Evolutionary conservation across 2,329 filamentous ascomycete species (phyloP).

Genomic region (Escovopsis weberi): DNA sequence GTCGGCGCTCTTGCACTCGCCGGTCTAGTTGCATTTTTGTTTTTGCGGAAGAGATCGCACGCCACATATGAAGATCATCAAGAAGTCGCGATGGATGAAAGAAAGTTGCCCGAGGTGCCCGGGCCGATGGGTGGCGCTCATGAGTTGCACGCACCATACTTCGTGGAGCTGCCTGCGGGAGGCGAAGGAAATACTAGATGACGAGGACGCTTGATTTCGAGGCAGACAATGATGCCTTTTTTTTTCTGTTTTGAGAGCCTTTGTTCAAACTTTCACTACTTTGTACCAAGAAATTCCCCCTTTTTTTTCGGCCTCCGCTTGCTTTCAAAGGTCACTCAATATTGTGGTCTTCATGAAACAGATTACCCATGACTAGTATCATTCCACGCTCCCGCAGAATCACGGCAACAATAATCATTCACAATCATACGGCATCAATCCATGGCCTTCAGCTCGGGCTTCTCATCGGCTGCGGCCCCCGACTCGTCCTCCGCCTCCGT

Average conservation of each 20-base stretch:
- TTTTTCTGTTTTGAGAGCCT: background rate
- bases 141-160: background rate
- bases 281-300: background rate
- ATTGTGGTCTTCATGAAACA: background rate
- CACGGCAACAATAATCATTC: too few relatives aligned
- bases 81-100: background rate
- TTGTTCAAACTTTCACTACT: background rate
- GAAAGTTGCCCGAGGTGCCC: background rate
- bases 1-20: constrained; percentile 5
- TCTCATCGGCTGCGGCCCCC: background rate
- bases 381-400: too few relatives aligned
- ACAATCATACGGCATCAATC: background rate
- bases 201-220: background rate
- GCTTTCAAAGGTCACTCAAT: background rate
- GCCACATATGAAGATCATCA: background rate
- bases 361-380: background rate
- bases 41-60: constrained; percentile 1
- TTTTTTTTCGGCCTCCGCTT: background rate
- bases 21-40: constrained; percentile 3
- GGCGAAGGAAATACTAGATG: background rate
- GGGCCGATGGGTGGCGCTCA: background rate
- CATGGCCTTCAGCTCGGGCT: background rate
- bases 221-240: background rate
- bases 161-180: background rate
- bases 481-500: background rate